phyloP scores from a whole-genome alignment of 148 eudicot species.

The Heliamphora exappendiculata region DNA sequence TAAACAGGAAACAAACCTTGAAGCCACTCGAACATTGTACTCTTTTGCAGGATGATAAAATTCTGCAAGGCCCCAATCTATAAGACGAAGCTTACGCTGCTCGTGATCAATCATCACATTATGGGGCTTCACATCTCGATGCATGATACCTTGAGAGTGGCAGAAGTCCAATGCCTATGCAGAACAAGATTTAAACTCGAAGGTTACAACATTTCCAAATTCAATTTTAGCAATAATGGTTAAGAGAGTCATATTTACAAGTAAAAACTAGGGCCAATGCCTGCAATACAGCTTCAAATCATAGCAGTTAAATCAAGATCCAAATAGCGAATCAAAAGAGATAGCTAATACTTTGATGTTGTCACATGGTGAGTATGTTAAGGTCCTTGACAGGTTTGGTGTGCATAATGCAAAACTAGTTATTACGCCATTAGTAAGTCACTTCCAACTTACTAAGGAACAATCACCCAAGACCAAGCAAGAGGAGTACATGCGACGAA shows the following conservation, averaged over 20 bases:
- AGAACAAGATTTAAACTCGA: neutral
- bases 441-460: no score
- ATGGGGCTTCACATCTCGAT: conserved; percentile 93
- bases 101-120: conserved; percentile 98
- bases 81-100: conserved; percentile 86
- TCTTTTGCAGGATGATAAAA: conserved; percentile 89
- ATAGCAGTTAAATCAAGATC: neutral
- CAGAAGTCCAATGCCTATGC: conserved; percentile 80
- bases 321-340: neutral
- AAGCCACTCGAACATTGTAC: conserved; percentile 95
- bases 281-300: neutral
- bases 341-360: no score
- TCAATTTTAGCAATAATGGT: neutral
- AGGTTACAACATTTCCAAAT: neutral
- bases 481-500: no score
- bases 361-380: no score
- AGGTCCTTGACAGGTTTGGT: no score
- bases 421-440: no score
- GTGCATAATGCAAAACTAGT: no score
- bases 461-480: no score
- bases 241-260: neutral
- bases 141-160: conserved; percentile 96
- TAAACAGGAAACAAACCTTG: conserved; percentile 49
- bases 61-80: conserved; percentile 95
- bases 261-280: neutral